Conservation (phyloP, 2,329 filamentous ascomycete species). For the Neoarthrinium moseri region DNA sequence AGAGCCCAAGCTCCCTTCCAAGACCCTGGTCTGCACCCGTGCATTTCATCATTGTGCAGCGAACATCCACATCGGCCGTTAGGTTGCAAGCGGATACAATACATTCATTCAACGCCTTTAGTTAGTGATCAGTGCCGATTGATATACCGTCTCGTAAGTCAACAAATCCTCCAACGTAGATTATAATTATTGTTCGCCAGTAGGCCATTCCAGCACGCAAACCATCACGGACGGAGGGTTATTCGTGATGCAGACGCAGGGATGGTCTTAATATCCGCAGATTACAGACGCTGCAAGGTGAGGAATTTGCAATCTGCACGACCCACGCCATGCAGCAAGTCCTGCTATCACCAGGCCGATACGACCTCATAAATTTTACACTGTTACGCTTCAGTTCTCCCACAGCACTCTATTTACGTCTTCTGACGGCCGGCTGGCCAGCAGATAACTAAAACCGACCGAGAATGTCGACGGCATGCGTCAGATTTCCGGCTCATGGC, state of each 20-base stretch:
- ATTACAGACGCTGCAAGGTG: background rate
- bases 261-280: background rate
- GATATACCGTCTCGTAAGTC: too few species aligned
- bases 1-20: background rate
- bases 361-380: too few species aligned
- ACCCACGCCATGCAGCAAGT: background rate
- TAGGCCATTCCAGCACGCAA: background rate
- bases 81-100: background rate
- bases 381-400: too few species aligned
- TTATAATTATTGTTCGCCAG: too few species aligned
- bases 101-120: background rate
- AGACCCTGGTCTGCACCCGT: constrained; percentile 2
- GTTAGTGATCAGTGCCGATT: background rate
- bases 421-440: too few species aligned
- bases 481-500: too few species aligned
- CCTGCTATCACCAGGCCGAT: background rate
- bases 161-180: too few species aligned
- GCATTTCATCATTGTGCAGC: constrained; percentile 9
- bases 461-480: too few species aligned
- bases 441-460: too few species aligned
- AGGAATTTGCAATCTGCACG: background rate
- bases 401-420: too few species aligned
- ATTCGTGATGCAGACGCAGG: background rate
- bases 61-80: too few species aligned
- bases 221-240: too few species aligned